Evolutionary conservation across 371 early-diverging fungal species (phyloP).

Genomic region (Mortierella sp.): DNA sequence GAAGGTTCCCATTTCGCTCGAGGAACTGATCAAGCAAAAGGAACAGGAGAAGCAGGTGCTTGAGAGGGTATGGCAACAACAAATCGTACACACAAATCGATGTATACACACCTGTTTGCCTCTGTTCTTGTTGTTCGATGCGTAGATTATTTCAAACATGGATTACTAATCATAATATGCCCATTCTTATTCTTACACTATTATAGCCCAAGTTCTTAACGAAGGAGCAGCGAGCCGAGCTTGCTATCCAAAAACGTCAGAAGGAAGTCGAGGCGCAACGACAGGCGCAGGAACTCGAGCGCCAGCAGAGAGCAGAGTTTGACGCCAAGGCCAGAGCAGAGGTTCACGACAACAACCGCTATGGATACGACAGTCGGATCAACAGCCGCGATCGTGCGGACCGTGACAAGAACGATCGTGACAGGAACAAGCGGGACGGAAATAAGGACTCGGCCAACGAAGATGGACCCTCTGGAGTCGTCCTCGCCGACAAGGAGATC

Average conservation of each 20-base stretch:
- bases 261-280: constrained; percentile 85
- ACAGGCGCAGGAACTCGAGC: constrained; percentile 71
- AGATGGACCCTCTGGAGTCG: constrained; percentile 35
- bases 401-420: constrained; percentile 33
- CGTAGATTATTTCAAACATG: not conserved
- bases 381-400: constrained; percentile 40
- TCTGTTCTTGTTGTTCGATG: not conserved
- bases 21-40: constrained; percentile 79
- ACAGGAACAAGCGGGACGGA: constrained; percentile 42
- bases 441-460: constrained; percentile 28
- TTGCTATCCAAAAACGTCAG: constrained; percentile 88
- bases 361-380: constrained; percentile 48
- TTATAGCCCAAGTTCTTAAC: constrained; percentile 88
- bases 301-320: constrained; percentile 70
- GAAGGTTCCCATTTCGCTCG: constrained; percentile 79
- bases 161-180: not conserved
- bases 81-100: not conserved
- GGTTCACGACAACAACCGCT: constrained; percentile 51
- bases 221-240: constrained; percentile 91
- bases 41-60: constrained; percentile 67
- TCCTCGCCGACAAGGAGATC: constrained; percentile 60
- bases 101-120: not conserved
- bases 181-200: not conserved
- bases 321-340: constrained; percentile 67
- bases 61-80: constrained; percentile 25